Evolutionary conservation across 345 rosid species (phyloP), one percentile per base, ranked within the genome.

Genomic region (Melaleuca quinquenervia): DNA sequence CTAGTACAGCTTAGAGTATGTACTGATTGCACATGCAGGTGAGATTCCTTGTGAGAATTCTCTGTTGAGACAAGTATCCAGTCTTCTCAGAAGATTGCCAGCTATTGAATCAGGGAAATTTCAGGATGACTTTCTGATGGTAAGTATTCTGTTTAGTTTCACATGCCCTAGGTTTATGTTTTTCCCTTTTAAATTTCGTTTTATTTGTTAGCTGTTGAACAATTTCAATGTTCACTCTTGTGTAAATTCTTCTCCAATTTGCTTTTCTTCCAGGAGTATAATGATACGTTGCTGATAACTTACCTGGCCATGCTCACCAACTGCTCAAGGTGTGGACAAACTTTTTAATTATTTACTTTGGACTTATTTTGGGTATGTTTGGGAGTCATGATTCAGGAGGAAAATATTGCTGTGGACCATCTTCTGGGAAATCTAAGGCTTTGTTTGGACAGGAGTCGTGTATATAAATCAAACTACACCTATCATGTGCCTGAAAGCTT

Each of bases 81-180:
- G 99, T 87, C 95, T 97, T 82, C 90, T 96, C 55, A 92, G 99
- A 89, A 94, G 99, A 89, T 91, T 97, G 90, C 99, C 99, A 86
- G 96, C 98, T 86, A 92, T 94, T 84, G 98, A 97, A 89, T 97
- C 99, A 44, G 98, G 93, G 88, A 96, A 91, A 86, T 97, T 97
- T 89, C 96, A 95, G 88, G 99, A 96, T 83, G 96, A 96, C 87
- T 96, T 96, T 91, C 88, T 96, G 90, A 97, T 96, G 99, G 99
- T 96, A 83, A 90, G 95, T 90, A 9, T 84, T 82, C 52, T 74
- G 8, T 7, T 48, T 70, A 14, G 51, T 29, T 15, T 48, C 20
- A 45, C n/a, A 48, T 85, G 50, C 45, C 48, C 75, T 8, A 84
- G 74, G 82, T 22, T 5, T 13, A 10, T 20, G 18, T 52, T 56